These are phyloP conservation scores for Aspergillus sp. DNA, from an alignment of 2,329 filamentous ascomycete species.

Conservation along the genomic window DNA sequence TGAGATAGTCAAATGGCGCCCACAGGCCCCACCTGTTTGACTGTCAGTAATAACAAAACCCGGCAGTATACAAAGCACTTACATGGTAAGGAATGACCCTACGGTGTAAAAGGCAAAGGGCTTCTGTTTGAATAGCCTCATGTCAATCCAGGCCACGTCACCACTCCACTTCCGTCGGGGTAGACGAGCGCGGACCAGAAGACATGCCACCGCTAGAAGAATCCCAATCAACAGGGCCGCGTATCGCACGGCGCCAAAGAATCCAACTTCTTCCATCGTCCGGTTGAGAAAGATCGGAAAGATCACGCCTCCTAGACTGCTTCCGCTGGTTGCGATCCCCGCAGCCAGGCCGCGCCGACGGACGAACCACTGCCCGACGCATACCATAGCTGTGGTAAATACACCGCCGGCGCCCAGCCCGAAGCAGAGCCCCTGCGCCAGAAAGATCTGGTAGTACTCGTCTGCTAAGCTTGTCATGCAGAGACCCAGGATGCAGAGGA, in stretches of 20 bases:
- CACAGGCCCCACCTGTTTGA: constrained; percentile 21
- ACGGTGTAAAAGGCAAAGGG: constrained; percentile 23
- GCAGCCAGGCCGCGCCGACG: constrained; percentile 49
- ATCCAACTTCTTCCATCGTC: constrained; percentile 15
- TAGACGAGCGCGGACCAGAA: constrained; percentile 22
- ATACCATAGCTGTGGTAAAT: constrained; percentile 15
- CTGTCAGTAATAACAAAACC: background rate
- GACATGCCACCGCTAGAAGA: constrained; percentile 12
- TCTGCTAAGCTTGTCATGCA: constrained; percentile 53
- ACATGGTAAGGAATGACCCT: constrained; percentile 26
- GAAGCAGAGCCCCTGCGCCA: constrained; percentile 51
- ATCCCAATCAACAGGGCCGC: constrained; percentile 22
- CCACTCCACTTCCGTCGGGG: constrained; percentile 28
- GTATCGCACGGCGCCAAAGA: constrained; percentile 20
- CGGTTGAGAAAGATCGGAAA: constrained; percentile 48
- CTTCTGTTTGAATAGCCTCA: constrained; percentile 22
- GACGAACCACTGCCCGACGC: constrained; percentile 49
- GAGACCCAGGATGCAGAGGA: constrained; percentile 53
- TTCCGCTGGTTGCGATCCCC: constrained; percentile 52
- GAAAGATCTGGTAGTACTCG: constrained; percentile 54
- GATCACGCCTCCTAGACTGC: constrained; percentile 54
- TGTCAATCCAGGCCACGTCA: constrained; percentile 25
- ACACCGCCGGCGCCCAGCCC: constrained; percentile 39
- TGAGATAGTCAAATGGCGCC: constrained; percentile 23
- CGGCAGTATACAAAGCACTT: constrained; percentile 1